Evolutionary conservation across 352 stramenopile genomes (phyloP), one percentile per base, ranked within the genome.

Genomic region (Globisporangium ultimum): DNA sequence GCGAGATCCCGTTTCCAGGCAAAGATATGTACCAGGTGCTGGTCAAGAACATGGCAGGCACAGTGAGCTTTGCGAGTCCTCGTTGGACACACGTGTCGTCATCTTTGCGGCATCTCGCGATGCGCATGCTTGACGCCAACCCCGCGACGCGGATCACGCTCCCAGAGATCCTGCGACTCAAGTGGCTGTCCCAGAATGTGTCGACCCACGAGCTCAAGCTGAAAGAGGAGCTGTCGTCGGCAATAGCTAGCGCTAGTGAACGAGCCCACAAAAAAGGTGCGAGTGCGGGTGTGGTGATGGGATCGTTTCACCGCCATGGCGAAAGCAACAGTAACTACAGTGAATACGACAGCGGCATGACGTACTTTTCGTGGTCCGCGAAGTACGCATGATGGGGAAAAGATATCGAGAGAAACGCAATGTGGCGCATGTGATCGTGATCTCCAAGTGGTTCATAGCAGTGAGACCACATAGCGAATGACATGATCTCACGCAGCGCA

Each of bases 21-120:
- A 48, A 42, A 0, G 66, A 86, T 52, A 64, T 58, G 21, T 79
- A 87, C 55, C 73, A 84, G 28, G 51, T 87, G 53, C 71, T 89
- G 61, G 70, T 72, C 32, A 80, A 78, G 63, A 89, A 88, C 76
- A 87, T 88, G 77, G 55, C 73, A 7, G 78, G 77, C 21, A 47
- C 72, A 38, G 66, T 89, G 51, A 72, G 22, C 22, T 89, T 84
- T 49, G 60, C 58, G 2, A 66, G 69, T 20, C 58, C 74, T 6
- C 60, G 58, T 9, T 88, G 77, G 77, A 58, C 50, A 0, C 53
- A 58, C n/a, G 64, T 80, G n/a, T 79, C 73, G 7, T 53, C 58
- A 17, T 43, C 60, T 11, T 53, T 89, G 34, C 67, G 61, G 42
- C 48, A 59, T 21, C 58, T 89, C 13, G 63, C 73, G 1, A 46